Base-by-base conservation (phyloP, 768 basidiomycete genomes). In the Boletus subparvulus region DNA sequence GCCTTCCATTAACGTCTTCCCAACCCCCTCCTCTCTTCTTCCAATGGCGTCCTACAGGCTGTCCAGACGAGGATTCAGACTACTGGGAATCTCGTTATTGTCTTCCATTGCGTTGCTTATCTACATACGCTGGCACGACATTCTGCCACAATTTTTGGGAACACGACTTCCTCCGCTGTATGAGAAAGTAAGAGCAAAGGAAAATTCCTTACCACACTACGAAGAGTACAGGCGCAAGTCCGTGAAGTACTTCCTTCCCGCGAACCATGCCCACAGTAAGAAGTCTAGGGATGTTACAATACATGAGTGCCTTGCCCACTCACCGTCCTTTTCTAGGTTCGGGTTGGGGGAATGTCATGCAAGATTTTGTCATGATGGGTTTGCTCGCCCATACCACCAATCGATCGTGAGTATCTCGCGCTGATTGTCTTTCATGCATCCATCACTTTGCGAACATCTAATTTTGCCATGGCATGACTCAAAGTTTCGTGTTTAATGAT, bases 191-290 rank as follows among this genome's bases (percentile, higher is more conserved):
- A 72, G 72, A 35, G 64, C 64, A 48, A 69, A 69, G 9, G 82
- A 83, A 58, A 66, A 72, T 4, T 55, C 54, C 2, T 60, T 83
- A 1, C 70, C 75, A 0, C 81, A 83, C 52, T 79, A 81, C 56
- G 59, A 71, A 32, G 52, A 60, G 3, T 69, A 78, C 11, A 69
- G 78, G 19, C 47, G 9, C 39, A 75, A 73, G 19, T 56, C 65
- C 21, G 65, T 72, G 16, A 77, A 74, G 55, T 84, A 78, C 58
- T 63, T 85, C 10, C 80, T 75, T 63, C 64, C 79, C 32, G 75
- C 78, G 4, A 82, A 81, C 54, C 80, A 83, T 61, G 75, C 67
- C 0, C 66, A 69, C 51, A 66, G 80, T 78, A 46, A 56, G 76
- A 26, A 26, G 16, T 28, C 28, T 16, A 9, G 10, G 28, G 12